These are phyloP conservation scores for Thecaphora thlaspeos DNA, from an alignment of 1,284 basidiomycete species.

Conservation along the genomic window DNA sequence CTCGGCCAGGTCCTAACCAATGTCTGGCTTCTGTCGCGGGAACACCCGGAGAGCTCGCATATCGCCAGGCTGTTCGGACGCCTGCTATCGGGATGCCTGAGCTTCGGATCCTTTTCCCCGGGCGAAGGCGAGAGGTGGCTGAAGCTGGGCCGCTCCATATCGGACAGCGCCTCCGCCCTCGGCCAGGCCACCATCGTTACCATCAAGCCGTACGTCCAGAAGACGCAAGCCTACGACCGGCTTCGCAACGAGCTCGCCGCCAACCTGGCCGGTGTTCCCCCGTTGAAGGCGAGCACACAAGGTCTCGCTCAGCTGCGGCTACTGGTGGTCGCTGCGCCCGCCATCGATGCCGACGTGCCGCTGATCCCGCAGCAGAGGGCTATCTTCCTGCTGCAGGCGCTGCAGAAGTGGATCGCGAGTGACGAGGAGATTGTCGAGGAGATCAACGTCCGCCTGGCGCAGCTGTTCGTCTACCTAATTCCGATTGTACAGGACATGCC, in stretches of 20 bases:
- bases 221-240: constrained; percentile 68
- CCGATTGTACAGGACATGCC: constrained; percentile 84
- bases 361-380: constrained; percentile 76
- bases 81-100: constrained; percentile 43
- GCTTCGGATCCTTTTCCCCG: constrained; percentile 39
- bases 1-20: constrained; percentile 20
- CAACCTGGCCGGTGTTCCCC: constrained; percentile 69
- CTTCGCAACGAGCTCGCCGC: constrained; percentile 88
- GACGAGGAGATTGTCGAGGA: constrained; percentile 71
- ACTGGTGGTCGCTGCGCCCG: constrained; percentile 75
- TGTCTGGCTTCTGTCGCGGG: constrained; percentile 17
- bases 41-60: constrained; percentile 12
- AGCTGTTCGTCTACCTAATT: constrained; percentile 73
- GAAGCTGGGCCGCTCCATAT: constrained; percentile 28
- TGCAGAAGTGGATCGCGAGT: constrained; percentile 78
- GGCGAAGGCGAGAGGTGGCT: constrained; percentile 47
- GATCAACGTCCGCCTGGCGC: constrained; percentile 73
- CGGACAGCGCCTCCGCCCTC: constrained; percentile 19
- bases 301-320: constrained; percentile 72
- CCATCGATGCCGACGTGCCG: constrained; percentile 76
- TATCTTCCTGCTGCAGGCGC: constrained; percentile 82
- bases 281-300: constrained; percentile 67
- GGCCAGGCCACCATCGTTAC: constrained; percentile 27
- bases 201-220: constrained; percentile 27
- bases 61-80: constrained; percentile 45